These are phyloP conservation scores for Ogataea polymorpha DNA, from an alignment of 805 yeast species.

Conservation along the genomic window DNA sequence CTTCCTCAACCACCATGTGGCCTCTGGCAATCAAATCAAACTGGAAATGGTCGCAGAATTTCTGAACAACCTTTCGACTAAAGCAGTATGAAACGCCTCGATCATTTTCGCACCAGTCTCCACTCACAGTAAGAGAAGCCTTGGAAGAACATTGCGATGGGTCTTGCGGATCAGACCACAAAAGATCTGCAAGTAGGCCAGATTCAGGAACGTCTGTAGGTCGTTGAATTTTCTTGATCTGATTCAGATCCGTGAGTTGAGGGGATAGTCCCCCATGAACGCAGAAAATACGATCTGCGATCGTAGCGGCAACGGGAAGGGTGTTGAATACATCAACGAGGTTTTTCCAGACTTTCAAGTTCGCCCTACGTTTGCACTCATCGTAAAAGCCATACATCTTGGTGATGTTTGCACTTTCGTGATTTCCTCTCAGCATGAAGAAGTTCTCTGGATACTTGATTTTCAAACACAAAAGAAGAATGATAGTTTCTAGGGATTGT, in stretches of 20 bases:
- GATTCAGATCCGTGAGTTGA: slow-evolving; percentile 57
- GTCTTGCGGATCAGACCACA: slow-evolving; percentile 81
- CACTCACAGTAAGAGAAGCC: slow-evolving; percentile 10
- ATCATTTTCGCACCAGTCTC: slow-evolving; percentile 77
- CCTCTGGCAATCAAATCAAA: slow-evolving; percentile 80
- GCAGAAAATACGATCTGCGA: slow-evolving; percentile 55
- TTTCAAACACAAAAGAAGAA: slow-evolving; percentile 50
- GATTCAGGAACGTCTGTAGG: slow-evolving; percentile 84
- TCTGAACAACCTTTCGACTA: slow-evolving; percentile 69
- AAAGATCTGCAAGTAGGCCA: slow-evolving; percentile 71
- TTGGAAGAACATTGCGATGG: slow-evolving; percentile 25
- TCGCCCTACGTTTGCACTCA: slow-evolving; percentile 54
- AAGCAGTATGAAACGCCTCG: slow-evolving; percentile 81
- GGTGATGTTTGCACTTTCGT: slow-evolving; percentile 56
- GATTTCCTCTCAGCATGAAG: slow-evolving; percentile 58
- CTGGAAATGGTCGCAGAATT: slow-evolving; percentile 61
- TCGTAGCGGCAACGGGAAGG: slow-evolving; percentile 59
- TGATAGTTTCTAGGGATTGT: slow-evolving; percentile 53
- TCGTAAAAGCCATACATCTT: slow-evolving; percentile 60
- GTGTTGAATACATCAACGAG: slow-evolving; percentile 57
- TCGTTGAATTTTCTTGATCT: slow-evolving; percentile 66
- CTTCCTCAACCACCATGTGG: slow-evolving; percentile 89
- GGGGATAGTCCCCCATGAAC: slow-evolving; percentile 78
- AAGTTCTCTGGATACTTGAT: slow-evolving; percentile 60
- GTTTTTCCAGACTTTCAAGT: slow-evolving; percentile 46